A percentile compares a stretch with the other conserved stretches of the same genome.
Conservation (phyloP, 345 rosid genomes). For the Turnera subulata region DNA sequence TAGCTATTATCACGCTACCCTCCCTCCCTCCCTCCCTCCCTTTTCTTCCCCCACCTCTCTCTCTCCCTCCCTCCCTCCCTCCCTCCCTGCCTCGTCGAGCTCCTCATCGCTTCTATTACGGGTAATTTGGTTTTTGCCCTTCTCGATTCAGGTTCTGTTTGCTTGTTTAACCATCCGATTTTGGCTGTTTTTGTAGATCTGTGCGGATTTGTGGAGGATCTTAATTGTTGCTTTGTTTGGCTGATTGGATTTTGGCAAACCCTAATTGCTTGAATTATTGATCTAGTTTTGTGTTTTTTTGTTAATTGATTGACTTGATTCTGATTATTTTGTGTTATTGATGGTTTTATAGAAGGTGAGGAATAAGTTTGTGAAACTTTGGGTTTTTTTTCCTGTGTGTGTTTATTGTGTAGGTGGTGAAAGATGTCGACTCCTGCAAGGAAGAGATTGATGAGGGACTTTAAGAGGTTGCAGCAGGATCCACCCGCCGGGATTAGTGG, state of each 20-base stretch:
- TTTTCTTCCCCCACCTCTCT: background rate
- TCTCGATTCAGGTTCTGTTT: background rate
- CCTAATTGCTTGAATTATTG: background rate
- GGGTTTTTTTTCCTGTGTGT: too few relatives aligned
- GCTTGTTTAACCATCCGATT: background rate
- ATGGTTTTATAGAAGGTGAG: background rate
- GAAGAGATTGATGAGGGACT: conserved; percentile 38
- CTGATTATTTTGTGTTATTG: background rate
- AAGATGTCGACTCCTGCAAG: conserved; percentile 31
- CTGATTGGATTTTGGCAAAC: background rate
- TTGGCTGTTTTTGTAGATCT: background rate
- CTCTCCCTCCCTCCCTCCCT: background rate
- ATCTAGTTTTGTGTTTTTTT: background rate
- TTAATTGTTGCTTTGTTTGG: background rate
- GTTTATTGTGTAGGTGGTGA: background rate
- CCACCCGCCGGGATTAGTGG: conserved; percentile 37
- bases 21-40: background rate
- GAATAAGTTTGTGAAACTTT: too few relatives aligned
- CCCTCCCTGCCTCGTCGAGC: background rate
- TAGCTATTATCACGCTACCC: background rate
- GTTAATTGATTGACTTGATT: background rate
- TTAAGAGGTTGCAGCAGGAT: conserved; percentile 36
- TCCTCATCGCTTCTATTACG: background rate
- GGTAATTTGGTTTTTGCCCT: background rate
- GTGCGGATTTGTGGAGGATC: background rate